Evolutionary conservation across 352 stramenopile species (phyloP), one percentile per base, ranked within the genome.

Genomic region (Plasmopara muralis): DNA sequence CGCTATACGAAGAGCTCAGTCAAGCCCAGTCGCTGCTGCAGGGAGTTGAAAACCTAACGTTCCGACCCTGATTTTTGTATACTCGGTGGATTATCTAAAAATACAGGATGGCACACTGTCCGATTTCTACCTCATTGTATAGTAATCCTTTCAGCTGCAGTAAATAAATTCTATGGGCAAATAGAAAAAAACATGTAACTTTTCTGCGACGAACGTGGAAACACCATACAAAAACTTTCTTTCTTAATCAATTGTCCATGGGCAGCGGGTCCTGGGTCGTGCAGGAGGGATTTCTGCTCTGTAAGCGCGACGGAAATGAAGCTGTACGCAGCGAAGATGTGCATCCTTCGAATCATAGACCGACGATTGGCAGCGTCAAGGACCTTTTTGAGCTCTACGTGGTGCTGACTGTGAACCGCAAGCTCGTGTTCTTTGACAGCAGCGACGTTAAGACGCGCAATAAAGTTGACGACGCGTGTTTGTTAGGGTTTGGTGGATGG

Each of bases 351-450:
- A 59, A 15, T 44, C 38, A 15, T 38, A 53, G 43, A 25, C 25
- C 56, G 25, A n/a, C 53, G 13, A 44, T 3, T 33, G 42, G 37
- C 20, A 29, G 7, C 14, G 41, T 4, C 20, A 50, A 54, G 33
- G 41, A 38, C 16, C 59, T 87, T 2, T 33, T 58, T 5, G 80
- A 90, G 51, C 66, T 79, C 39, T 91, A 87, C 51, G 70, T 79
- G 33, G 80, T 91, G 58, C 71, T 91, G 42, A 72, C 70, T 8
- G 75, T 89, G 66, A 89, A 85, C 63, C 77, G 80, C 56, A 91
- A 89, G 55, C 59, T 91, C 39, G 77, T 89, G 49, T 68, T 91
- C 30, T 91, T 82, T 45, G 72, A 89, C 34, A 49, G 8, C n/a
- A 65, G 51, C 39, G 54, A 72, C 44, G 29, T 51, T 25, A 58